phyloP scores from a whole-genome alignment of 2,329 filamentous ascomycete species.

The Cyclaneusma minus region DNA sequence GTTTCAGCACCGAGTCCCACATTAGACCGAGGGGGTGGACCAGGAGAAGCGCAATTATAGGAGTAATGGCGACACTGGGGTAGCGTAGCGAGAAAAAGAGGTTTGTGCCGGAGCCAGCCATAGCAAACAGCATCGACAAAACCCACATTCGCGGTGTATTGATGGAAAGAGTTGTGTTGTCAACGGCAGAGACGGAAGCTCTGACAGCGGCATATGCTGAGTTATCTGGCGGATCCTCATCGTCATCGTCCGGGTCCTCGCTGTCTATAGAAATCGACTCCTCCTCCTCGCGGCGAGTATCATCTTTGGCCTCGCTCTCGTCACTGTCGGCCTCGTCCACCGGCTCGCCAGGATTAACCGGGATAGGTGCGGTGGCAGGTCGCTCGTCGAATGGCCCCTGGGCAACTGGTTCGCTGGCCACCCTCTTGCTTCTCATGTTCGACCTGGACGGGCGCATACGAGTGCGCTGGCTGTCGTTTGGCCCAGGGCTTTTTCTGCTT shows the following conservation, averaged over 20 bases:
- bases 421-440: slow-evolving; percentile 4
- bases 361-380: no score
- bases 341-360: no score
- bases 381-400: no score
- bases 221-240: slow-evolving; percentile 45
- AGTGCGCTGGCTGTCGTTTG: no score
- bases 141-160: slow-evolving; percentile 82
- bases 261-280: slow-evolving; percentile 15
- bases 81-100: slow-evolving; percentile 83
- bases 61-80: slow-evolving; percentile 78
- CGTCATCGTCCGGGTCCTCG: slow-evolving; percentile 23
- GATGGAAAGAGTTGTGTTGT: slow-evolving; percentile 65
- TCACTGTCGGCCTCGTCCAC: no score
- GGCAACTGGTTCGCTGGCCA: slow-evolving; percentile 2
- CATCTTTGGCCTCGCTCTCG: no score
- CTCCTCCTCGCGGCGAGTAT: no score
- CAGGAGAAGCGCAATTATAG: slow-evolving; percentile 72
- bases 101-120: slow-evolving; percentile 71
- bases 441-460: no score
- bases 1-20: slow-evolving; percentile 62
- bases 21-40: slow-evolving; percentile 70
- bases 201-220: slow-evolving; percentile 67
- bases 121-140: slow-evolving; percentile 63
- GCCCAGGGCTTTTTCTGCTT: background rate
- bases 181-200: slow-evolving; percentile 61